Base-by-base conservation (phyloP, 2,329 filamentous ascomycete species). In the Paecilomyces dactylethromorphus region DNA sequence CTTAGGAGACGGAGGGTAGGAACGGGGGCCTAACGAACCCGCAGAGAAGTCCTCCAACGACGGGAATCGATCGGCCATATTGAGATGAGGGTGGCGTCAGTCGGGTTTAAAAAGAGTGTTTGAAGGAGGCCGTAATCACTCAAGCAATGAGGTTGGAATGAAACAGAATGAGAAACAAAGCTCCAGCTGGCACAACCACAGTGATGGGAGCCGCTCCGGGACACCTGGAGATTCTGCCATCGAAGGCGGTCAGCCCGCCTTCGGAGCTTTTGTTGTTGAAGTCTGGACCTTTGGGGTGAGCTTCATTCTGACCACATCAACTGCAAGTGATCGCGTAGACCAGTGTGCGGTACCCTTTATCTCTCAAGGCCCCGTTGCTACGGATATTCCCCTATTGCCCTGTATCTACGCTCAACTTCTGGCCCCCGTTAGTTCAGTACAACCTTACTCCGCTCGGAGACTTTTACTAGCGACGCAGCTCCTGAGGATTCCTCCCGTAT, bases 31-130 rank as follows among this genome's bases (percentile, higher is more conserved):
- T 63, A 60, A 69, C 77, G 70, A 72, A 77, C 82, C 81, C 61
- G 79, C 81, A 74, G 89, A 87, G 71, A 92, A 89, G 69, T 92
- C 89, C 75, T 92, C 89, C 67, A 92, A 78, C 53, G 89, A 90
- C 67, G 89, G 89, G 74, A 92, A 92, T 69, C 88, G 81, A 76
- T 91, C 88, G 54, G 89, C 89, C 89, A 92, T 92, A 18, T 58
- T 78, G 61, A 56, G 62, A 56, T 57, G n/a, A 52, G 33, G 32
- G 35, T 53, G 55, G 54, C 39, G 39, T 45, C 53, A 57, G 58
- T 56, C 59, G 61, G 56, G 60, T 60, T 35, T 65, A 58, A 53
- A 8, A n/a, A 53, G 15, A 21, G 51, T 26, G 29, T 53, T 53
- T 32, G 26, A 54, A 54, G 33, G 39, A 45, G 39, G 22, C 24